Evolutionary conservation across 2,329 filamentous ascomycete genomes (phyloP).

Genomic region (Erysiphe neolycopersici): DNA sequence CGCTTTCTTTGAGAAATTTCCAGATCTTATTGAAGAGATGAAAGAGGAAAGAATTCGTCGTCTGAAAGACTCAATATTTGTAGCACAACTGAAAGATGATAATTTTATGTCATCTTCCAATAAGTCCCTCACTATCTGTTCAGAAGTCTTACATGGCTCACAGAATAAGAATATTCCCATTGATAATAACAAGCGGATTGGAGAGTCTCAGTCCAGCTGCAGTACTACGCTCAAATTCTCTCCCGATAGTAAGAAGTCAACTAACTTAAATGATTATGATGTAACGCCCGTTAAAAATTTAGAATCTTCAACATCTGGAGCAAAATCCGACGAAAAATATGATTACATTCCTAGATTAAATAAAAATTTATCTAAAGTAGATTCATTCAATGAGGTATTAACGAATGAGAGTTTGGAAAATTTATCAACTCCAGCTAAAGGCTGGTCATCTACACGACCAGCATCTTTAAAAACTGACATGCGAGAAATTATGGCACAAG

Average conservation of each 20-base stretch:
- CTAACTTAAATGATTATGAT: not conserved
- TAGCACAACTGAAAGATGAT: constrained; percentile 31
- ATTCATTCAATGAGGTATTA: constrained; percentile 1
- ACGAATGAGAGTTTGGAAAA: not conserved
- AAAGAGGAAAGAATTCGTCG: constrained; percentile 42
- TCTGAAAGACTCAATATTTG: constrained; percentile 52
- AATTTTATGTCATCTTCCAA: constrained; percentile 35
- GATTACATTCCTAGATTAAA: not conserved
- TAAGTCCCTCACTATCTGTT: constrained; percentile 30
- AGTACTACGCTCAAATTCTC: not conserved
- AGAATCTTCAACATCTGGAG: not conserved
- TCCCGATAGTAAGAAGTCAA: not conserved
- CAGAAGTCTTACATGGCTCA: constrained; percentile 23
- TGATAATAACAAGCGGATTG: constrained; percentile 19
- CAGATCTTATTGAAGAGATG: constrained; percentile 25
- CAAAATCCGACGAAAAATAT: not conserved
- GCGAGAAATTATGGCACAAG: constrained; percentile 62
- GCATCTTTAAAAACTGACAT: constrained; percentile 20
- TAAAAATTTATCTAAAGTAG: not conserved
- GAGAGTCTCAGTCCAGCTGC: constrained; percentile 12
- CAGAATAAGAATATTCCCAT: constrained; percentile 17
- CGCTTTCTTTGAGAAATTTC: constrained; percentile 28
- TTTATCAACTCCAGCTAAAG: constrained; percentile 5
- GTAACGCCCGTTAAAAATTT: not conserved
- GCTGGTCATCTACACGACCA: constrained; percentile 11